These are phyloP conservation scores for Penicillium sp. DNA, from an alignment of 2,329 filamentous ascomycete genomes.

Conservation along the genomic window DNA sequence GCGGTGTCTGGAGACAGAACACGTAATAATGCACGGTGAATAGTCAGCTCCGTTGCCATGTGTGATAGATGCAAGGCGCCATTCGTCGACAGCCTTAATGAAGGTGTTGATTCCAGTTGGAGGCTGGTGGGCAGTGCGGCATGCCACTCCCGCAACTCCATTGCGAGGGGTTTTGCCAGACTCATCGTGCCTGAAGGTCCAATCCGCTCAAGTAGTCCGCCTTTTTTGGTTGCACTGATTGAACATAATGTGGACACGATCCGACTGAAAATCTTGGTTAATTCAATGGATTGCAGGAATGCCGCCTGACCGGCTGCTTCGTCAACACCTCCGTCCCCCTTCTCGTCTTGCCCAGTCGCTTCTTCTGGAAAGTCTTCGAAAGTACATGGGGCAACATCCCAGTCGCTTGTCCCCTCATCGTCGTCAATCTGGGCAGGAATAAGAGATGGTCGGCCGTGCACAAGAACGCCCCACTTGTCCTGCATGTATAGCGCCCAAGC, in stretches of 20 bases:
- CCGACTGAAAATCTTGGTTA: neutral
- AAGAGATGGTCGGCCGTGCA: constrained; percentile 59
- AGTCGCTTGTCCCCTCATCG: neutral
- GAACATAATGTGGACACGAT: neutral
- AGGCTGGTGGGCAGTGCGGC: neutral
- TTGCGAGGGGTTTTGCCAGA: neutral
- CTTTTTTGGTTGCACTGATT: neutral
- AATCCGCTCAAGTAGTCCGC: neutral
- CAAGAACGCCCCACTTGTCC: constrained; percentile 55
- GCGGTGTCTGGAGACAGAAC: neutral
- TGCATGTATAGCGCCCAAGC: constrained; percentile 68
- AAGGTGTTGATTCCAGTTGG: neutral
- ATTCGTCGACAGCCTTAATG: neutral
- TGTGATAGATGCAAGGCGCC: neutral
- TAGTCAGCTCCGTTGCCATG: neutral
- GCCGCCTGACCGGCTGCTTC: neutral
- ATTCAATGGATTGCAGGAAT: neutral
- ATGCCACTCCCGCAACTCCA: neutral
- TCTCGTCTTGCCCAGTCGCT: neutral
- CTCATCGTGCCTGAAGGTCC: neutral
- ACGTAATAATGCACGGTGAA: neutral
- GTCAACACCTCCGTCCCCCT: neutral
- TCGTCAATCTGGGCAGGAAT: constrained; percentile 18
- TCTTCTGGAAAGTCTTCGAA: neutral
- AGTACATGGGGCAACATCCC: neutral